Evolutionary conservation across 805 yeast species (phyloP).

Genomic region (Cyberlindnera misumaiensis): DNA sequence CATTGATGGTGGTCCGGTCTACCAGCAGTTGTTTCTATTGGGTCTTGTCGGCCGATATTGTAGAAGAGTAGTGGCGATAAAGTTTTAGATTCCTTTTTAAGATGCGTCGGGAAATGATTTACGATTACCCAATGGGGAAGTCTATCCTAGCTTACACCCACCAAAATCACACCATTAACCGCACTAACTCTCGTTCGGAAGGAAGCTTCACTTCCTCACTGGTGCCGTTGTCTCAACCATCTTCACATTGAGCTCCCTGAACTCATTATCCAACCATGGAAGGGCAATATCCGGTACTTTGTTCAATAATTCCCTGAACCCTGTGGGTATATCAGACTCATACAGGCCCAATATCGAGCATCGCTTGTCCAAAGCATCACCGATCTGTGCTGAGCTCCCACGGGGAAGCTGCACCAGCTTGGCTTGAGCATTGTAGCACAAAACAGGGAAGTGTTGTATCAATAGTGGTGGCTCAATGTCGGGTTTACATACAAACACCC

Average conservation of each 20-base stretch:
- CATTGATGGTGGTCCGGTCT: background rate
- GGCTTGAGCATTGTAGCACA: constrained; percentile 39
- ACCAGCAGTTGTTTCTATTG: background rate
- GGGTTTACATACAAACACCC: constrained; percentile 55
- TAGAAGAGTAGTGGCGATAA: too few relatives aligned
- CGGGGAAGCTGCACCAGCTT: constrained; percentile 57
- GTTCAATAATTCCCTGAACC: constrained; percentile 23
- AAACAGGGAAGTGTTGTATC: constrained; percentile 50
- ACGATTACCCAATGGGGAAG: too few relatives aligned
- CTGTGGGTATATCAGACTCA: constrained; percentile 11
- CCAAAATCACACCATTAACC: too few relatives aligned
- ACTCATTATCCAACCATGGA: constrained; percentile 40
- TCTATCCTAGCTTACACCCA: too few relatives aligned
- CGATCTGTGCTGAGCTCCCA: constrained; percentile 25
- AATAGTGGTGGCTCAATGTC: constrained; percentile 47
- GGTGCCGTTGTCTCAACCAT: constrained; percentile 43
- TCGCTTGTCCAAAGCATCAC: constrained; percentile 25
- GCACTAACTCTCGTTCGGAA: too few relatives aligned
- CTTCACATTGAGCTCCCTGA: constrained; percentile 32
- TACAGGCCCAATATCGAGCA: constrained; percentile 28
- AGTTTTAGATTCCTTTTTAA: too few relatives aligned
- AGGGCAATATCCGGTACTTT: constrained; percentile 32
- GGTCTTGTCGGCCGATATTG: too few relatives aligned
- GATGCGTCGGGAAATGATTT: too few relatives aligned
- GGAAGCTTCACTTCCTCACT: constrained; percentile 11